phyloP scores from a whole-genome alignment of 78 protist species.

The Dictyostelium capitatum region DNA sequence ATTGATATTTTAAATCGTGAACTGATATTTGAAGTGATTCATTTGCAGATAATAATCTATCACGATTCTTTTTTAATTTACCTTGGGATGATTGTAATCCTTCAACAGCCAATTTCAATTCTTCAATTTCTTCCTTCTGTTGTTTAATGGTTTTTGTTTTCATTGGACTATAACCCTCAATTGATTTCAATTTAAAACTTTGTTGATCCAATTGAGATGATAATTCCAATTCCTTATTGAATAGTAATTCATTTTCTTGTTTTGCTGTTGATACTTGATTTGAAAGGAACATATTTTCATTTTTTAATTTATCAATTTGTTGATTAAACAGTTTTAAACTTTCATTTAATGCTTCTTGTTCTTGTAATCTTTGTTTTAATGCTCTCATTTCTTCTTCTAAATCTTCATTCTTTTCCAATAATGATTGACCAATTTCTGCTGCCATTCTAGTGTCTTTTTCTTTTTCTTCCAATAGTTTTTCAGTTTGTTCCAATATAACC shows the following conservation, averaged over 20 bases:
- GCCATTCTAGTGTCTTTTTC: slow-evolving; percentile 73
- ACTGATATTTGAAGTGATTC: slow-evolving; percentile 23
- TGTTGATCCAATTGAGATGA: neutral
- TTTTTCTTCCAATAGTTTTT: slow-evolving; percentile 58
- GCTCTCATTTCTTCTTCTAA: slow-evolving; percentile 42
- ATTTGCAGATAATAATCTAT: slow-evolving; percentile 11
- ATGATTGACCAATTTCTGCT: slow-evolving; percentile 72
- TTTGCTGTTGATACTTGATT: neutral
- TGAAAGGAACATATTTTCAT: slow-evolving; percentile 17
- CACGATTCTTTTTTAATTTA: slow-evolving; percentile 43
- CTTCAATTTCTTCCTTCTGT: slow-evolving; percentile 49
- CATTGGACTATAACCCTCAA: slow-evolving; percentile 15
- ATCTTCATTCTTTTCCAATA: slow-evolving; percentile 54
- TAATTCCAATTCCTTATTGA: slow-evolving; percentile 4
- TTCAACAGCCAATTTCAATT: slow-evolving; percentile 19
- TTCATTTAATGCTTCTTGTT: slow-evolving; percentile 25
- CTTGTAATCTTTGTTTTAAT: neutral
- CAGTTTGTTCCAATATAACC: slow-evolving; percentile 49
- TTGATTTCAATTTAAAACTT: neutral
- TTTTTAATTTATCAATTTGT: slow-evolving; percentile 25
- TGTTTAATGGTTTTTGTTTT: neutral
- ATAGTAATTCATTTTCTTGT: slow-evolving; percentile 17
- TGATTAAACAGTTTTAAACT: neutral
- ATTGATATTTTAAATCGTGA: slow-evolving; percentile 3
- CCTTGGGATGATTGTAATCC: slow-evolving; percentile 34